Base-by-base conservation (phyloP, 1,139 yeast species). In the Hyphopichia wangnamkhiaoensis region DNA sequence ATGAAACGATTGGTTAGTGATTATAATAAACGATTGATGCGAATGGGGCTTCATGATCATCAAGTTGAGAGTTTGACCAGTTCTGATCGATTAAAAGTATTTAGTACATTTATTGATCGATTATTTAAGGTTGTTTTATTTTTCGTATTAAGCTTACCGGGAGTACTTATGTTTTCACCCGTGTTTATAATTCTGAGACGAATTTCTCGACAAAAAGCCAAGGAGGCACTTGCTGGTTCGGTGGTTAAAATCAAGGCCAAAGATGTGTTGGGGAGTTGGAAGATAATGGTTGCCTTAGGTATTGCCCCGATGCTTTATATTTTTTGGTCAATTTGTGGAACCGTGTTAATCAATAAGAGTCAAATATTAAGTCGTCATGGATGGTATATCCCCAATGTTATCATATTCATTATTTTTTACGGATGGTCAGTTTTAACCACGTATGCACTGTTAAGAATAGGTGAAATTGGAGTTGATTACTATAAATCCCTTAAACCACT, bases 251-350 rank as follows among this genome's bases (percentile, higher is more conserved):
- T 72, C 41, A 65, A 68, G 45, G 78, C 76, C 14, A 65, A 59
- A 17, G 78, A 72, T 52, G 78, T 72, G 13, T 49, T 72, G 34
- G 72, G 74, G 9, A 68, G 76, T 3, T 72, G 77, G 77, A 71
- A 71, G 46, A 70, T 71, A 6, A 49, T 71, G 31, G 76, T 71
- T 18, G 76, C 76, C 0, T 53, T 71, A 42, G 72, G 64, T 1
- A 52, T 71, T 33, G 77, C 77, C 0, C 77, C 77, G 3, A 54
- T 61, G 32, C 57, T 71, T 28, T 71, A 71, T 46, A 61, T 67
- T 6, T 67, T 71, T 40, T 71, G 68, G 52, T 68, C 75, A 1
- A 49, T 67, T 4, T 50, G 69, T 28, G 75, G 73, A 1, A 66
- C 73, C 0, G 35, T 57, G 4, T 43, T 65, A n/a, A 54, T 68